Conservation (phyloP, 179 eudicot genomes). For the Silene coronaria region DNA sequence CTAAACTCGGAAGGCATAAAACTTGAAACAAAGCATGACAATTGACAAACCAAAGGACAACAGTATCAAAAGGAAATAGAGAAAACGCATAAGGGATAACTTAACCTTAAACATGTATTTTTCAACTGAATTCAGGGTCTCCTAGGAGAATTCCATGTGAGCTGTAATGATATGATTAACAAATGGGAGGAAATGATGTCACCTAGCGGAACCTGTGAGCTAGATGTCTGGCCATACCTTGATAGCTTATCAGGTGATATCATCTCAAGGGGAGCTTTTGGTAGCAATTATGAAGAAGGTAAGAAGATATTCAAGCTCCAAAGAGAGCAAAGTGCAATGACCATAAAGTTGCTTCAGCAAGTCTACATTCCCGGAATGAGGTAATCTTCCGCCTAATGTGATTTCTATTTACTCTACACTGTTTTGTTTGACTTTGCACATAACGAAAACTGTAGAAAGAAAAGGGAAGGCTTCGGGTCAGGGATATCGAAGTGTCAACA, state of each 20-base stretch:
- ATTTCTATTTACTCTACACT: neutral
- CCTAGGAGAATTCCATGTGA: constrained; percentile 23
- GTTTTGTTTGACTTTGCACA: neutral
- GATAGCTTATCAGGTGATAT: constrained; percentile 27
- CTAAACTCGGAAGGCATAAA: too few species aligned
- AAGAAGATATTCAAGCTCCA: constrained; percentile 26
- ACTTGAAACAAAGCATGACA: too few species aligned
- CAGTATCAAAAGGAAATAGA: too few species aligned
- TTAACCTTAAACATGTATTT: neutral
- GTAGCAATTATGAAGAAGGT: constrained; percentile 32
- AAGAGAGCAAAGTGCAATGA: constrained; percentile 22
- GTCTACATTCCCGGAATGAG: constrained; percentile 33
- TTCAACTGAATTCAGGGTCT: constrained; percentile 15
- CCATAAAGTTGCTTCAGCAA: constrained; percentile 18
- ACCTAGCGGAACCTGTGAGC: constrained; percentile 15
- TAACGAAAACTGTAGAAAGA: neutral
- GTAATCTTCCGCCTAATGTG: constrained; percentile 5
- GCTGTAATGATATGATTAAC: constrained; percentile 28
- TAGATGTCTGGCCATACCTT: constrained; percentile 35
- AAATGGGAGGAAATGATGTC: constrained; percentile 27
- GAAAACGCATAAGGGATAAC: neutral
- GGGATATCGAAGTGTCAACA: neutral
- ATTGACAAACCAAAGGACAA: too few species aligned
- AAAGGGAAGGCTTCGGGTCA: neutral
- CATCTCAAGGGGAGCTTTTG: constrained; percentile 34